Base-by-base conservation (phyloP, 345 rosid genomes). In the Gossypium mustelinum region DNA sequence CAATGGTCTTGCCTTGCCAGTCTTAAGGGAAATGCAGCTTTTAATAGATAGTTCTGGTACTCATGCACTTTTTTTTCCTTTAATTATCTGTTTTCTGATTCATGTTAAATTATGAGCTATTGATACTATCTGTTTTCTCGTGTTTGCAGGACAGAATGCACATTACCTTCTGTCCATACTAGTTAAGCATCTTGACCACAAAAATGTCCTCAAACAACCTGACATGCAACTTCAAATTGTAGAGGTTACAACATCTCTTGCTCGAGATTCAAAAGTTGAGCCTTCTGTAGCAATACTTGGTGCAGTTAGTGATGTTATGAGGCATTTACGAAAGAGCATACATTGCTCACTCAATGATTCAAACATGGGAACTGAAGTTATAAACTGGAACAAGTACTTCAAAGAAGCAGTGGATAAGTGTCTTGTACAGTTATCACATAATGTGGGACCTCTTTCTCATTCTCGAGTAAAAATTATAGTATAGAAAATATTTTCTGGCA, bases 121-220 rank as follows among this genome's bases (percentile, higher is more conserved):
- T 75, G 51, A 73, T 63, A 54, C 57, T 25, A 14, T 39, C 50
- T 58, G 39, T 48, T 24, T 57, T 76, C 52, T 79, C 25, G 2
- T 48, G 57, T 80, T 65, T 74, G 76, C 85, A 94, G 98, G 98
- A 76, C 97, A 88, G 73, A 90, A 88, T 82, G 84, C 92, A 64
- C 99, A 95, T 82, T 86, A 87, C 84, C 61, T 95, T 81, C 86
- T 95, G 58, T 95, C 97, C 61, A 85, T 85, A 81, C 80, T 95
- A 86, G 85, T 95, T 76, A 95, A 93, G 84, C 98, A 95, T 83
- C 98, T 95, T 57, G 99, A 93, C 81, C 94, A 93, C 83, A 92
- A 89, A 84, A 92, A 83, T 81, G 91, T 93, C 84, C 88, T 93
- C 41, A 93, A 93, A 81, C 82, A 88, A 59, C 97, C 89, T 14